These are phyloP conservation scores for Boletellus sp. DNA, from an alignment of 1,284 basidiomycete genomes.

Conservation along the genomic window DNA sequence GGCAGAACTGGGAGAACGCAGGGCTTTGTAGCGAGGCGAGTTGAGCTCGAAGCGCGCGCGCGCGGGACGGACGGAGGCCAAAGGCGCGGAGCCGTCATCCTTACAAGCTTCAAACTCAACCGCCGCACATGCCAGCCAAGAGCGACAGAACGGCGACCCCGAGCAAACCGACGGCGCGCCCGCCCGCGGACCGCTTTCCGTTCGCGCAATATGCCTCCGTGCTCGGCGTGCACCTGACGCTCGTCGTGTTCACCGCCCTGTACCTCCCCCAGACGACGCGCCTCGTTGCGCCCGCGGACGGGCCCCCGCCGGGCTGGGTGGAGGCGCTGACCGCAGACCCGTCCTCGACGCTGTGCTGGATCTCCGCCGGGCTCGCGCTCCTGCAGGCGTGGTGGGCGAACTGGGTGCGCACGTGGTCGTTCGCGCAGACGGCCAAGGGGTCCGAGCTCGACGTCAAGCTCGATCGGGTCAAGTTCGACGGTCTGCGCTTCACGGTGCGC, in stretches of 20 bases:
- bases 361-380: conserved; percentile 53
- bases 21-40: conserved; percentile 10
- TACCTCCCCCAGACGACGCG: conserved; percentile 62
- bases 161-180: background rate
- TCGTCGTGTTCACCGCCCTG: conserved; percentile 63
- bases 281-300: conserved; percentile 48
- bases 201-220: conserved; percentile 62
- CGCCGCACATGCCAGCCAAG: conserved; percentile 9
- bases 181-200: conserved; percentile 32
- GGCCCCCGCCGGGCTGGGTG: conserved; percentile 63
- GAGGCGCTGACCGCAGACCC: conserved; percentile 65
- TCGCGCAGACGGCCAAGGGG: conserved; percentile 30
- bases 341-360: conserved; percentile 55
- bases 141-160: conserved; percentile 1
- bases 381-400: conserved; percentile 74
- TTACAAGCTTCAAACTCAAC: too few species aligned
- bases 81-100: too few species aligned
- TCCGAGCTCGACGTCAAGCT: conserved; percentile 39
- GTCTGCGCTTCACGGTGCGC: conserved; percentile 19
- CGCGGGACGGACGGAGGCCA: background rate
- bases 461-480: conserved; percentile 37
- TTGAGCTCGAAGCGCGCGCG: background rate
- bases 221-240: conserved; percentile 66
- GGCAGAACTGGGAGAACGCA: too few species aligned
- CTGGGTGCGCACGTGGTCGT: conserved; percentile 57